Base-by-base conservation (phyloP, 2,329 filamentous ascomycete genomes). In the Fusarium anguioides region DNA sequence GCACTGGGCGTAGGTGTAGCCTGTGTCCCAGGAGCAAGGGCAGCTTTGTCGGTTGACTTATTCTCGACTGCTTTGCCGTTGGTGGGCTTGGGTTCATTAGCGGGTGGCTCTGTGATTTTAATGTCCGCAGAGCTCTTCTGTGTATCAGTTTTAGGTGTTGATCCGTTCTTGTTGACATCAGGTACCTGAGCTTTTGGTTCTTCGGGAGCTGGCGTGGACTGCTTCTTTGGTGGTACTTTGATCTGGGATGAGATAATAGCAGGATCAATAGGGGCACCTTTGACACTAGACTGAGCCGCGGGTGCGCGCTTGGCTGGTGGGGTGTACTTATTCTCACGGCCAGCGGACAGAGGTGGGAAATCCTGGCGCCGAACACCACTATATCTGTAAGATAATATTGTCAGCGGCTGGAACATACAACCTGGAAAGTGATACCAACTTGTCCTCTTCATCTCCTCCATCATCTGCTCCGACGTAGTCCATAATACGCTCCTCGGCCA, bases 221-320 rank as follows among this genome's bases (percentile, higher is more conserved):
- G 75, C 61, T 79, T 80, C 72, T 83, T 82, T 27, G 79, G 72
- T 20, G 77, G 77, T 26, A 75, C 78, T 72, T 85, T 87, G 60
- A 97, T 82, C 74, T 94, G 90, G n/a, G 93, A 90, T 8, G 93
- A 95, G 73, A 97, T 96, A 74, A 97, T 97, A 31, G 94, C 92
- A 61, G 93, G 93, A 75, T 97, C 93, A 48, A 95, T 87, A 15
- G 92, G 92, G 37, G 89, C 92, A 40, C 93, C 91, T 68, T 88
- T 85, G 21, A 94, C 89, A 10, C 90, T 92, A 6, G 93, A 83
- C 66, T 92, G 87, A 24, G 84, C 89, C 29, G 91, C 87, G 18
- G 93, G 92, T 10, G 94, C 91, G 71, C 96, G 89, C 77, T 93
- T 88, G 18, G 93, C 95, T 6, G 96, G 96, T 31, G 96, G 95